These are phyloP conservation scores for Colletotrichum liaoningense DNA, from an alignment of 2,329 filamentous ascomycete species.

Conservation along the genomic window DNA sequence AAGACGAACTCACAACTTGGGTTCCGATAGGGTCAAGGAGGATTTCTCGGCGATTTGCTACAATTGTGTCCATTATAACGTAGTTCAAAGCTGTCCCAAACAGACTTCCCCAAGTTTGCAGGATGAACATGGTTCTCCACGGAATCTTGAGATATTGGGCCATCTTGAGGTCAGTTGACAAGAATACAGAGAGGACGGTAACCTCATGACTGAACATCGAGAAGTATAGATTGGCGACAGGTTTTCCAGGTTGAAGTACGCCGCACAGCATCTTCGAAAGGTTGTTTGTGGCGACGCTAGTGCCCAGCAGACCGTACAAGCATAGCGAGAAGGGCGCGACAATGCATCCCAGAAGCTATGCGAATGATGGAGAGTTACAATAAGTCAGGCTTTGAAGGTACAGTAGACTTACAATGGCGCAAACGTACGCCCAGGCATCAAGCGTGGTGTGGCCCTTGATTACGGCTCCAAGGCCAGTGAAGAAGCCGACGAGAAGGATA, in stretches of 20 bases:
- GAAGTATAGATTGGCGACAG: constrained; percentile 58
- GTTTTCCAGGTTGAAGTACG: constrained; percentile 54
- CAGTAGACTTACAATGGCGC: constrained; percentile 22
- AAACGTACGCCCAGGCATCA: constrained; percentile 33
- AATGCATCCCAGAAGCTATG: constrained; percentile 26
- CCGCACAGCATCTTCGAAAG: constrained; percentile 59
- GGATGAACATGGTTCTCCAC: constrained; percentile 73
- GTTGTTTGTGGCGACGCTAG: constrained; percentile 43
- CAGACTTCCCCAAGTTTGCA: constrained; percentile 60
- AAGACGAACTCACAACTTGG: constrained; percentile 22
- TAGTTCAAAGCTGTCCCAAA: constrained; percentile 58
- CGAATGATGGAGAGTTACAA: no score
- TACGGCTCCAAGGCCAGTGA: constrained; percentile 51
- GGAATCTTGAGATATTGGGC: constrained; percentile 81
- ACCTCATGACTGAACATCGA: constrained; percentile 48
- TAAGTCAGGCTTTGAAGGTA: no score
- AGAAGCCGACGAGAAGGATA: constrained; percentile 47
- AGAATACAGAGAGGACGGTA: constrained; percentile 45
- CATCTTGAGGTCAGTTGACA: constrained; percentile 71
- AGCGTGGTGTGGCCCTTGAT: constrained; percentile 40
- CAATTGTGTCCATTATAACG: constrained; percentile 57
- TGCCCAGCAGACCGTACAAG: constrained; percentile 28
- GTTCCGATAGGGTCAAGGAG: constrained; percentile 41
- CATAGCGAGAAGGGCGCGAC: constrained; percentile 34
- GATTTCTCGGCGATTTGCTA: constrained; percentile 53